Percentiles rank a stretch among this genome's conserved stretches.
Conservation (phyloP, 257 asterid genomes). For the Marsdenia floribunda region DNA sequence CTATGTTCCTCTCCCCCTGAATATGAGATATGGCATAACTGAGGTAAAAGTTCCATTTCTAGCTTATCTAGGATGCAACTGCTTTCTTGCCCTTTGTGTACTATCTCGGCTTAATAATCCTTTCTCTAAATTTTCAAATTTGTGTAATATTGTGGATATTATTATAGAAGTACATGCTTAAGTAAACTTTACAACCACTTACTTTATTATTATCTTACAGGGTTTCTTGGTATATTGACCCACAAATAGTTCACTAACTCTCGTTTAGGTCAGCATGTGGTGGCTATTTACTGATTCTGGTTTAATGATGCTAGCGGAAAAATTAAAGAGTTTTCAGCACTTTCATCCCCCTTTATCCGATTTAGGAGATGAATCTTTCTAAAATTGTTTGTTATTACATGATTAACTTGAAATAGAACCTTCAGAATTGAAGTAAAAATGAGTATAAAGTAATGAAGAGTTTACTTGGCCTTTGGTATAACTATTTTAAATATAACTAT, state of each 20-base stretch:
- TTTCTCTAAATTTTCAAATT: not conserved
- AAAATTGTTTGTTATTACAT: not conserved
- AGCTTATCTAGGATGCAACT: no score
- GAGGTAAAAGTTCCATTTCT: no score
- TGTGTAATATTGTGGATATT: not conserved
- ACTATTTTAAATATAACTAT: no score
- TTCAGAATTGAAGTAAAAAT: not conserved
- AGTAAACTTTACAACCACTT: not conserved
- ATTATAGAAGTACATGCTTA: not conserved
- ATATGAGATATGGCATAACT: no score
- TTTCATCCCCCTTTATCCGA: not conserved
- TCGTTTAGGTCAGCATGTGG: slow-evolving; percentile 52
- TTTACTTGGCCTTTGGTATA: not conserved
- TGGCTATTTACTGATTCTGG: slow-evolving; percentile 3
- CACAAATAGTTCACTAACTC: slow-evolving; percentile 62
- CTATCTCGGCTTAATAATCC: not conserved
- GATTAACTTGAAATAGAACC: not conserved
- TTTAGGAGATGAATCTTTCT: not conserved
- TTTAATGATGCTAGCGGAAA: not conserved
- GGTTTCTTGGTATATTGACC: slow-evolving; percentile 85
- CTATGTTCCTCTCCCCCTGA: no score
- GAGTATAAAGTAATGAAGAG: not conserved
- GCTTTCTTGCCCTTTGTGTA: no score
- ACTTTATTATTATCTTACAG: slow-evolving; percentile 45
- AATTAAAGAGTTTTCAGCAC: not conserved